phyloP scores from a whole-genome alignment of 1,284 basidiomycete species.

The Porogramme epimiltina region DNA sequence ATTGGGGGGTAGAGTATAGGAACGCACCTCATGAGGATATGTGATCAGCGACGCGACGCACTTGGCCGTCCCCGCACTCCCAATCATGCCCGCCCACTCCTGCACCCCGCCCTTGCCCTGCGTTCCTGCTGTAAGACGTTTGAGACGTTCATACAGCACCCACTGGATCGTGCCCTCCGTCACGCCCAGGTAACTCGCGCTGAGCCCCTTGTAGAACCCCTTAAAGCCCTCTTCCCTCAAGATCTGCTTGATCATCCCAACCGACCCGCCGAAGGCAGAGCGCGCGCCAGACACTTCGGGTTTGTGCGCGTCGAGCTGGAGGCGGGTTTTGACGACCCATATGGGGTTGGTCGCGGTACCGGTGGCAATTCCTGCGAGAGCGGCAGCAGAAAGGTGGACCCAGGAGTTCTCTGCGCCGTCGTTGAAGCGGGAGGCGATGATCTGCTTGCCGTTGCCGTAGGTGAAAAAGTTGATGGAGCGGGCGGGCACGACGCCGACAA shows the following conservation, averaged over 20 bases:
- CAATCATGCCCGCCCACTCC: slow-evolving; percentile 83
- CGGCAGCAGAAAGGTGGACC: slow-evolving; percentile 88
- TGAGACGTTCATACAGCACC: slow-evolving; percentile 92
- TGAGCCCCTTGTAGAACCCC: slow-evolving; percentile 95
- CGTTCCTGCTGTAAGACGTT: slow-evolving; percentile 57
- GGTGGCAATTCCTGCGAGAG: slow-evolving; percentile 84
- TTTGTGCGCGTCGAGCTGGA: slow-evolving; percentile 64
- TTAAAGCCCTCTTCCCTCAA: slow-evolving; percentile 79
- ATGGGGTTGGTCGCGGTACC: slow-evolving; percentile 95
- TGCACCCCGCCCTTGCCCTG: slow-evolving; percentile 55
- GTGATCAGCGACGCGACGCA: slow-evolving; percentile 92
- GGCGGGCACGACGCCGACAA: slow-evolving; percentile 95
- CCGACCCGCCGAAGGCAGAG: slow-evolving; percentile 50
- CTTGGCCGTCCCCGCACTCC: slow-evolving; percentile 93
- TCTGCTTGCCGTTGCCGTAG: slow-evolving; percentile 95
- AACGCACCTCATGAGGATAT: slow-evolving; percentile 91
- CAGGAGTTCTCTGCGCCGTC: slow-evolving; percentile 81
- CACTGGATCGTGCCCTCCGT: slow-evolving; percentile 98
- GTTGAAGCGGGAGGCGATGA: slow-evolving; percentile 86
- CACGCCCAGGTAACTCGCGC: slow-evolving; percentile 94
- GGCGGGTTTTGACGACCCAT: slow-evolving; percentile 97
- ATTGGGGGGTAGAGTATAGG: not conserved
- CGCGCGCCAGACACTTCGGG: slow-evolving; percentile 22
- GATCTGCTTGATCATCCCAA: slow-evolving; percentile 72
- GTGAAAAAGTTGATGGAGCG: slow-evolving; percentile 98